Evolutionary conservation across 2,329 filamentous ascomycete species (phyloP), one percentile per base, ranked within the genome.

Genomic region (Colletotrichum simmondsii): DNA sequence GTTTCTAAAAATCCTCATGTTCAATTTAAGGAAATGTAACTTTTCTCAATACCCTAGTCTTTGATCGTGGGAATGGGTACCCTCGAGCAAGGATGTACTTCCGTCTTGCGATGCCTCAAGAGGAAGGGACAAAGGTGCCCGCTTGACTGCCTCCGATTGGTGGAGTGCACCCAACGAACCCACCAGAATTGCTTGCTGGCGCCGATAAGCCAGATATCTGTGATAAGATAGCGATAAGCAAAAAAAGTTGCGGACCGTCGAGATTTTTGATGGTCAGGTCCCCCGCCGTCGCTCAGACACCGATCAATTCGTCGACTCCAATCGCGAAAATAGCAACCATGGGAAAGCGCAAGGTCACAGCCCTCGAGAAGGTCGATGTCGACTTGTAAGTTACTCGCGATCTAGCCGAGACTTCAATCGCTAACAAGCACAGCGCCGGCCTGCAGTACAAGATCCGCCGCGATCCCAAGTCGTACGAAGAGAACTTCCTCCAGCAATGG

Each of bases 281-380:
- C 61, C 68, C 68, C 68, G 68, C 63, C 32, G 49, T 28, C 32
- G 63, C 59, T 42, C 56, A 71, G 63, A 35, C 68, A 61, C 26
- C 62, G 19, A 30, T 53, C 46, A 46, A 30, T 26, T 19, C 60
- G 26, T 24, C 32, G 35, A 65, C 46, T 57, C 56, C 22, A 69
- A 14, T 19, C 35, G 35, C 32, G 16, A 16, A 59, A 46, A 49
- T 3, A 49, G 63, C 42, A 70, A 83, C 74, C 57, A 97, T 95
- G 91, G 94, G 91, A 73, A 98, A 98, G 85, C 90, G 95, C 82
- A 97, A 97, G 86, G 90, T 98, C 72, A 94, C 94, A 68, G 95
- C 95, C 74, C 91, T 98, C 83, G 95, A 98, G 85, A 98, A 98
- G 89, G 92, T 98, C 77, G 95, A 98, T 81, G 95, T 95, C 42